Evolutionary conservation across 192 early-diverging fungal species (phyloP), one percentile per base, ranked within the genome.

Genomic region (Backusella sp.): DNA sequence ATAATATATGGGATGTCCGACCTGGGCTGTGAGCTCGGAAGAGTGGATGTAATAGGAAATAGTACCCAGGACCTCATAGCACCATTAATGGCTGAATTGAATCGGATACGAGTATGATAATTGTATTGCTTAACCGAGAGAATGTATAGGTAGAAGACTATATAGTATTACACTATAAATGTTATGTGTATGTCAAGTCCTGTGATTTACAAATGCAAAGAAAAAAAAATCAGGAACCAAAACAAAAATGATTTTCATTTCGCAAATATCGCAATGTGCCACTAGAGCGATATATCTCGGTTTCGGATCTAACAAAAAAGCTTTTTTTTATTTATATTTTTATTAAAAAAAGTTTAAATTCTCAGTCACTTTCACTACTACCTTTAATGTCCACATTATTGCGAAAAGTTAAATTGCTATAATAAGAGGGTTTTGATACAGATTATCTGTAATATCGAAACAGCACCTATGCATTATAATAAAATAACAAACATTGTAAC

Each of bases 301-400:
- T 62, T 62, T 62, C 56, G 23, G 56, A 62, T 62, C 56, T 62
- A 62, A 62, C 12, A 62, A 62, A 62, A 6, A 14, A 28, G 56
- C 56, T 62, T 28, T 62, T 62, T 21, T 59, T 59, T 44, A 44
- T 44, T 44, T 44, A 44, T 44, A 44, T 44, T 17, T 23, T 26
- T 59, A 21, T 59, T 59, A 59, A 59, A 59, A 59, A 59, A 59
- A 59, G 53, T 12, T 62, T 62, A 62, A 62, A 62, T 28, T 62
- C 56, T 28, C 56, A 62, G 56, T 62, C 56, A 62, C 56, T 62
- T 26, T 62, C 11, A 11, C 9, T 62, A 62, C 26, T 62, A 62
- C 56, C 56, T 26, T 62, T 62, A 23, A 62, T 19, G 56, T 21
- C 56, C 56, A 62, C 56, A 62, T 62, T 62, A 28, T 28, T 14